Evolutionary conservation across 805 yeast genomes (phyloP).

Genomic region (Spathaspora arborariae): DNA sequence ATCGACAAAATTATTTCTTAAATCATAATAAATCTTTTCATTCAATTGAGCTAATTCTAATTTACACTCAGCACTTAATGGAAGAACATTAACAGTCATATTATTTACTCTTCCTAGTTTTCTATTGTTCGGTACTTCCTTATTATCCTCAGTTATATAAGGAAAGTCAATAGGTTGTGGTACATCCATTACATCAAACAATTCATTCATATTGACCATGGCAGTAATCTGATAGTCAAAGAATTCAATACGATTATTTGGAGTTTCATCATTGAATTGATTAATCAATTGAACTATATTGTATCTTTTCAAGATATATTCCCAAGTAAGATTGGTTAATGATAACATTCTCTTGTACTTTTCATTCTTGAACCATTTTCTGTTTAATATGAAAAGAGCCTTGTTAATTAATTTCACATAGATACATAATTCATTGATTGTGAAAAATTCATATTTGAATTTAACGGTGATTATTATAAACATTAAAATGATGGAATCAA

Average conservation of each 20-base stretch:
- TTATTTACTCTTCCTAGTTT: conserved; percentile 1
- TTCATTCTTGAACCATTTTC: conserved; percentile 45
- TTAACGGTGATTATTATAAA: conserved; percentile 52
- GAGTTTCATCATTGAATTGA: conserved; percentile 11
- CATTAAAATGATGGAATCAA: conserved; percentile 53
- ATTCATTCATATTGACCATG: conserved; percentile 35
- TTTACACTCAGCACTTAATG: conserved; percentile 11
- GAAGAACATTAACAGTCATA: neutral
- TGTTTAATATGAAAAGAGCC: conserved; percentile 37
- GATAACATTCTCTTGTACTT: conserved; percentile 43
- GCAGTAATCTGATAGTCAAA: conserved; percentile 41
- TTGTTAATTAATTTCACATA: conserved; percentile 40
- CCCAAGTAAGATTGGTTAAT: conserved; percentile 42
- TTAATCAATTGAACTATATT: conserved; percentile 28
- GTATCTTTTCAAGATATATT: conserved; percentile 35
- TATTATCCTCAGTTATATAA: neutral
- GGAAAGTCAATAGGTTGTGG: conserved; percentile 30
- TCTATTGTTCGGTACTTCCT: neutral
- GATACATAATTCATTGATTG: conserved; percentile 30
- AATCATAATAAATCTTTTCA: conserved; percentile 37
- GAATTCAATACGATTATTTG: conserved; percentile 24
- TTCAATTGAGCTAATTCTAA: conserved; percentile 30
- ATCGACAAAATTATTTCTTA: conserved; percentile 41
- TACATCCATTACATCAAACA: conserved; percentile 41
- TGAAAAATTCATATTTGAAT: conserved; percentile 41